Conservation (phyloP, 352 stramenopile species). For the Elongisporangium senticosum region DNA sequence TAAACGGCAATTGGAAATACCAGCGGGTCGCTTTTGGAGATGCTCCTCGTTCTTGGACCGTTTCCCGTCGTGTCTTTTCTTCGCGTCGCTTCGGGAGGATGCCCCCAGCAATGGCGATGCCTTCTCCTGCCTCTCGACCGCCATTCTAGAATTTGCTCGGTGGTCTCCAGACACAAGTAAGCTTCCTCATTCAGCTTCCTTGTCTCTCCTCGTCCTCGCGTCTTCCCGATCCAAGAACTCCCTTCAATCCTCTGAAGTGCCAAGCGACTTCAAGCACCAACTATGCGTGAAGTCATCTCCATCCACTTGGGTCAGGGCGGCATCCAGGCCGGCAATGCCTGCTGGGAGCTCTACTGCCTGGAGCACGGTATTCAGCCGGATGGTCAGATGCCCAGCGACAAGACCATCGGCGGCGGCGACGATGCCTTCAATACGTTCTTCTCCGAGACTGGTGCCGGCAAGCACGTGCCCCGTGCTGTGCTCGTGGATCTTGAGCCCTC, state of each 20-base stretch:
- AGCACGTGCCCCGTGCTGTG: constrained; percentile 94
- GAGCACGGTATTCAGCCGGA: constrained; percentile 93
- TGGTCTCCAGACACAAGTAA: constrained; percentile 31
- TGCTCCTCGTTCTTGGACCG: not conserved
- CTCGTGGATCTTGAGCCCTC: constrained; percentile 97
- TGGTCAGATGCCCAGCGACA: constrained; percentile 70
- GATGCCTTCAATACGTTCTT: constrained; percentile 95
- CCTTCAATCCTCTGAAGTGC: constrained; percentile 1
- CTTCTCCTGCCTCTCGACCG: not conserved
- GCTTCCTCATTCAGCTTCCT: constrained; percentile 74
- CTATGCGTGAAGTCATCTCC: constrained; percentile 64
- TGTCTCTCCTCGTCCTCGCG: constrained; percentile 8
- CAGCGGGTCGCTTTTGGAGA: not conserved
- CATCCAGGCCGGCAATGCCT: constrained; percentile 84
- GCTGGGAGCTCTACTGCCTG: constrained; percentile 84
- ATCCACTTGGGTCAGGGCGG: constrained; percentile 95
- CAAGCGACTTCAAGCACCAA: constrained; percentile 2
- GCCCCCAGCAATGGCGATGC: too few species aligned
- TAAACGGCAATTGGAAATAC: not conserved
- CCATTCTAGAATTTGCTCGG: constrained; percentile 14
- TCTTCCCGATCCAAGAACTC: constrained; percentile 5
- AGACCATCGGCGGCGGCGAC: constrained; percentile 39
- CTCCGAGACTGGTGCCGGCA: constrained; percentile 75
- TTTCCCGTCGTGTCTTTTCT: not conserved
- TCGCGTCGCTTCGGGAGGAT: not conserved